Conservation (phyloP, 148 eudicot species). For the Fagopyrum homotropicum region DNA sequence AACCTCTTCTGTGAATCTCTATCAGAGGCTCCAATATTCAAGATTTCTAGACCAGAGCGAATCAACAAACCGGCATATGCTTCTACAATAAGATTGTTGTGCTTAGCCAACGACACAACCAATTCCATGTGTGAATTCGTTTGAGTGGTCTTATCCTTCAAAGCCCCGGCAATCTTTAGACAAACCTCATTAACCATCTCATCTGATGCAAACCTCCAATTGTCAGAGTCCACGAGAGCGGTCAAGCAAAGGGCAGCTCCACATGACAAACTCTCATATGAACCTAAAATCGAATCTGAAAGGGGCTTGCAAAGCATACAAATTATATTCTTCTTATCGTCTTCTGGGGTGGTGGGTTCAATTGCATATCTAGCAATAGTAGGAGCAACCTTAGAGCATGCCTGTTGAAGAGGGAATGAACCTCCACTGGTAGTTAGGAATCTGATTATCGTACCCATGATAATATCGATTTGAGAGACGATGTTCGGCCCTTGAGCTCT, state of each 20-base stretch:
- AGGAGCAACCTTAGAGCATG: slow-evolving; percentile 91
- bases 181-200: slow-evolving; percentile 90
- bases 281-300: slow-evolving; percentile 64
- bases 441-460: slow-evolving; percentile 70
- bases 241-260: slow-evolving; percentile 95
- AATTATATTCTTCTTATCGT: slow-evolving; percentile 52
- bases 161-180: slow-evolving; percentile 66
- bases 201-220: slow-evolving; percentile 86
- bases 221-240: slow-evolving; percentile 80
- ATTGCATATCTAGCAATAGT: slow-evolving; percentile 88
- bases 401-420: slow-evolving; percentile 90
- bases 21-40: slow-evolving; percentile 47
- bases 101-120: slow-evolving; percentile 79
- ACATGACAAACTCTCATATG: slow-evolving; percentile 68
- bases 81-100: slow-evolving; percentile 65
- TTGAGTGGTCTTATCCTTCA: slow-evolving; percentile 54
- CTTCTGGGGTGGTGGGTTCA: slow-evolving; percentile 68
- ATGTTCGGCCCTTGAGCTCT: slow-evolving; percentile 89
- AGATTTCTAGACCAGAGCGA: slow-evolving; percentile 56
- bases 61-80: slow-evolving; percentile 80
- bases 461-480: slow-evolving; percentile 71
- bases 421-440: slow-evolving; percentile 71
- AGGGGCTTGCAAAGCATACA: slow-evolving; percentile 85
- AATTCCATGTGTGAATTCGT: slow-evolving; percentile 82
- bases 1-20: slow-evolving; percentile 65